Evolutionary conservation across 306 rosid species (phyloP), one percentile per base, ranked within the genome.

Genomic region (Elaeagnus macrophylla): DNA sequence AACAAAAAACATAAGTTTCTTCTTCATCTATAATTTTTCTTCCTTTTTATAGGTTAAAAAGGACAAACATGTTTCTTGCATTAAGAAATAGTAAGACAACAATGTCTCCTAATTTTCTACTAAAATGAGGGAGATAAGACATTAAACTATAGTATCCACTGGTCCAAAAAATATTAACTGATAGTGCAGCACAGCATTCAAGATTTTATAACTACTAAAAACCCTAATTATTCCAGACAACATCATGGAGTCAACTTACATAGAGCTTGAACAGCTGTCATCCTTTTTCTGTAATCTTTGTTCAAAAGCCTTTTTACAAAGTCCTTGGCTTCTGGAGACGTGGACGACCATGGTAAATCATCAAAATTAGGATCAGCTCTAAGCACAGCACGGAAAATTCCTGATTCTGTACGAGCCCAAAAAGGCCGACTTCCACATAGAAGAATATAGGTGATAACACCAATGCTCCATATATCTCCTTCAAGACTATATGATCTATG

Each of bases 391-490:
- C 94, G 99, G 51, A 93, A 93, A 62, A 93, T 87, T 71, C 96
- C 95, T 8, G 99, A 93, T 62, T 93, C 99, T 13, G 95, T 87
- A 16, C 95, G 78, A 9, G 96, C 95, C 95, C 96, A 93, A 69
- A 88, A 93, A 38, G 96, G 99, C 9, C 99, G 86, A 69, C 94
- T 88, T 69, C 96, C 96, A 37, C 99, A 93, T 57, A 93, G 60
- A 38, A 87, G 75, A 67, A 93, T 93, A 52, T 82, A 93, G 32
- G 94, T 55, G 49, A 93, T 87, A 37, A 93, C 99, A 64, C 99
- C 96, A 39, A 93, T 77, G 70, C 99, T 93, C 99, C 99, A 93
- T 73, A 93, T 82, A 70, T 93, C 96, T 49, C 81, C 99, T 82
- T 88, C 96, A 67, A 81, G 62, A 51, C 94, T 80, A 72, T 93